Percentiles rank a stretch among this genome's conserved stretches.
Conservation (phyloP, 768 basidiomycete genomes). For the Phaeotremella skinneri region DNA sequence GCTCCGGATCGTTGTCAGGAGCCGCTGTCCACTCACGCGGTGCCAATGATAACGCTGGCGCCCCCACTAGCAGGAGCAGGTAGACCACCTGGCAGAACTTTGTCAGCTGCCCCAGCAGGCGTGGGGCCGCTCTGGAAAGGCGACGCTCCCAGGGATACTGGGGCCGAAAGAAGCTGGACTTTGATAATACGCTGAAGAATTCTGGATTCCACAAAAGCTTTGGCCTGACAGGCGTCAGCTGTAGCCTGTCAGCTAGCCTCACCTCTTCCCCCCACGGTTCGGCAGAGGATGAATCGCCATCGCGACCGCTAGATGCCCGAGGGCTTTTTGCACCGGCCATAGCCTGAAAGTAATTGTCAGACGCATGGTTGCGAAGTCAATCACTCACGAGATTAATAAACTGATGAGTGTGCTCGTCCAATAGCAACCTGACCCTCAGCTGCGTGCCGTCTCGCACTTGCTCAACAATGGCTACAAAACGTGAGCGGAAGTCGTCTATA, state of each 20-base stretch:
- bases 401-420: conserved; percentile 88
- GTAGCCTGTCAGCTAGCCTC: conserved; percentile 28
- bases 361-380: background rate
- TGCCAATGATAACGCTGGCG: conserved; percentile 85
- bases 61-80: conserved; percentile 60
- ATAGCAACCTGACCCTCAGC: conserved; percentile 77
- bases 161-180: conserved; percentile 50
- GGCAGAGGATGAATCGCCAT: conserved; percentile 43
- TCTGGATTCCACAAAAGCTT: conserved; percentile 76
- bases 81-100: conserved; percentile 38
- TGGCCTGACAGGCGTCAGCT: conserved; percentile 60
- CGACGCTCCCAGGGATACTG: conserved; percentile 74
- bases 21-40: conserved; percentile 49
- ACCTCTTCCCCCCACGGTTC: conserved; percentile 91
- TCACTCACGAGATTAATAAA: conserved; percentile 69
- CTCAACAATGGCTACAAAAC: conserved; percentile 74
- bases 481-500: background rate
- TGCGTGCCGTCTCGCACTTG: conserved; percentile 90
- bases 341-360: conserved; percentile 14
- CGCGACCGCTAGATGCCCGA: conserved; percentile 40
- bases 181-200: conserved; percentile 50
- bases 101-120: conserved; percentile 67
- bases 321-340: conserved; percentile 51
- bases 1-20: too few relatives aligned
- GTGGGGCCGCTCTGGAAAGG: conserved; percentile 72